A percentile compares a stretch with the other conserved stretches of the same genome.
Conservation (phyloP, 2,329 filamentous ascomycete genomes). For the Scedosporium dehoogii region DNA sequence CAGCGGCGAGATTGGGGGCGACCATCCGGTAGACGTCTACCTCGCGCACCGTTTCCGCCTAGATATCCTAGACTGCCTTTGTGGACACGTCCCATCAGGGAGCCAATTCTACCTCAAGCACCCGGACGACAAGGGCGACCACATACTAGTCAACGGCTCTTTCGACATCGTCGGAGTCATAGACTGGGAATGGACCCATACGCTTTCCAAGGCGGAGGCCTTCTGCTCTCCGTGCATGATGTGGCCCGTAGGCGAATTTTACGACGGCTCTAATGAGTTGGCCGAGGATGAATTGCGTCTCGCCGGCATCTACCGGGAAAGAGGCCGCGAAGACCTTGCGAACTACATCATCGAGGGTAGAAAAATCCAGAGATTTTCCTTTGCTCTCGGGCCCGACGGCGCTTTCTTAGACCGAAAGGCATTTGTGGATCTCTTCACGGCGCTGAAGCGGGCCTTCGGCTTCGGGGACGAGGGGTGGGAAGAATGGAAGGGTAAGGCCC, state of each 20-base stretch:
- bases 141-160: slow-evolving; percentile 27
- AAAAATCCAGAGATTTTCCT: slow-evolving; percentile 12
- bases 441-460: background rate
- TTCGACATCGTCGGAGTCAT: slow-evolving; percentile 32
- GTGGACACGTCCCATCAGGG: background rate
- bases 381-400: background rate
- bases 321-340: slow-evolving; percentile 15
- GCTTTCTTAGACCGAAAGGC: background rate
- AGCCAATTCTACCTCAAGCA: slow-evolving; percentile 26
- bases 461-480: background rate
- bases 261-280: slow-evolving; percentile 19
- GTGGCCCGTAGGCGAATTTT: slow-evolving; percentile 23
- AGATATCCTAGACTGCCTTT: background rate
- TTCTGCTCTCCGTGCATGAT: slow-evolving; percentile 24
- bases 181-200: slow-evolving; percentile 30
- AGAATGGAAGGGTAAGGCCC: background rate
- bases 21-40: slow-evolving; percentile 13
- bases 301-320: slow-evolving; percentile 14
- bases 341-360: slow-evolving; percentile 11
- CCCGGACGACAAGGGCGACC: slow-evolving; percentile 34
- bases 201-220: slow-evolving; percentile 17
- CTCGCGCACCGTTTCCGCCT: slow-evolving; percentile 8
- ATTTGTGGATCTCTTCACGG: background rate
- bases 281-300: slow-evolving; percentile 14
- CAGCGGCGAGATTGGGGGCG: slow-evolving; percentile 14